phyloP scores from a whole-genome alignment of 768 basidiomycete species.

The Leucosporidium scottii region DNA sequence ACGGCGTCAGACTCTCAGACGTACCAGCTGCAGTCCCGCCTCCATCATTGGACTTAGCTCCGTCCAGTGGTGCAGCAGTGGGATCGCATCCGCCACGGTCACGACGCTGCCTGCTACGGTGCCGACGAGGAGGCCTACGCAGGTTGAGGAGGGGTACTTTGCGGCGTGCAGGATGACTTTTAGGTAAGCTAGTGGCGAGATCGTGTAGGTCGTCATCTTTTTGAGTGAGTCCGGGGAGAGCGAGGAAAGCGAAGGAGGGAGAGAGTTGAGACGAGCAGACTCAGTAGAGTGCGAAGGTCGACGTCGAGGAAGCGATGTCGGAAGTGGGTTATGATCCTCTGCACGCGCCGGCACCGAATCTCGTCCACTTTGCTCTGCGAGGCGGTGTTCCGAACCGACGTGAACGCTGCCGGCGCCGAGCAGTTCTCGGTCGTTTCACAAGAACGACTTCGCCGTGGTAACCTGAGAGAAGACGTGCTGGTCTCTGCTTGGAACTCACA shows the following conservation, averaged over 20 bases:
- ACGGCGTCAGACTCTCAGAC: not conserved
- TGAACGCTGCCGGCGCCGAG: no score
- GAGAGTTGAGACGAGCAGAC: not conserved
- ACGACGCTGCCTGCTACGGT: slow-evolving; percentile 38
- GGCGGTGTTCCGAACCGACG: no score
- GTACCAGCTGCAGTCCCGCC: slow-evolving; percentile 46
- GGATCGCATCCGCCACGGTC: slow-evolving; percentile 58
- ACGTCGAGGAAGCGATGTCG: no score
- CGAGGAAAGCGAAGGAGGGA: not conserved
- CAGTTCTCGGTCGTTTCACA: no score
- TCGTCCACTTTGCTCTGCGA: no score
- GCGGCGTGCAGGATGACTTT: slow-evolving; percentile 72
- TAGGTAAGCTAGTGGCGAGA: slow-evolving; percentile 59
- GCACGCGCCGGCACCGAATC: no score
- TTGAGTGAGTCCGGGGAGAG: not conserved
- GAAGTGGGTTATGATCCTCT: no score
- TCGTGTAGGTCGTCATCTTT: slow-evolving; percentile 45
- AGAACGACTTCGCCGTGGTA: no score
- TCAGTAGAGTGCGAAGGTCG: no score
- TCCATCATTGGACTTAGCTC: slow-evolving; percentile 79
- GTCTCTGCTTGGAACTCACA: no score
- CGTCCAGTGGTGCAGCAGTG: slow-evolving; percentile 78
- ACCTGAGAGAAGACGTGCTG: no score
- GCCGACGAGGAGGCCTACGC: slow-evolving; percentile 72
- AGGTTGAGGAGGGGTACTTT: slow-evolving; percentile 66